Conservation (phyloP, 1,139 yeast genomes). For the Pichia sp. region DNA sequence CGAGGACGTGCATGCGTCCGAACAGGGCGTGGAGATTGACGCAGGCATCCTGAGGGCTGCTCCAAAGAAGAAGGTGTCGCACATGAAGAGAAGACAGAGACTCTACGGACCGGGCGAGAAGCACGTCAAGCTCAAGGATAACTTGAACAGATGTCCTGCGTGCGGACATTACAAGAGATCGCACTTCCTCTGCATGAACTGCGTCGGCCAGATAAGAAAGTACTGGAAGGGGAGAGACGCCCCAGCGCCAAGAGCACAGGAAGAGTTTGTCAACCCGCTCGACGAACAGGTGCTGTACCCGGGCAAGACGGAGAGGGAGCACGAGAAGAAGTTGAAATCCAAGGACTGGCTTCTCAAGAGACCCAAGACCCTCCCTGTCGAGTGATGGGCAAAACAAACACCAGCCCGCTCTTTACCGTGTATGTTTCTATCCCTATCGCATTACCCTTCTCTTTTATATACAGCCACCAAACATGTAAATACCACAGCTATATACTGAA, state of each 20-base stretch:
- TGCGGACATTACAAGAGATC: conserved; percentile 91
- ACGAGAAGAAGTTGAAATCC: conserved; percentile 45
- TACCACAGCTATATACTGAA: background rate
- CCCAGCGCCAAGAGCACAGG: conserved; percentile 33
- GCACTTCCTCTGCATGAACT: conserved; percentile 88
- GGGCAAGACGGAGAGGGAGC: conserved; percentile 56
- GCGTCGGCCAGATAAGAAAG: conserved; percentile 74
- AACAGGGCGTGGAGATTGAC: conserved; percentile 30
- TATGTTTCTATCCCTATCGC: background rate
- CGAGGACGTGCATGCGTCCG: conserved; percentile 6
- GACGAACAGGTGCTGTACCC: conserved; percentile 73
- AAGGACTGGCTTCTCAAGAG: conserved; percentile 66
- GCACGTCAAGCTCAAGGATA: conserved; percentile 69
- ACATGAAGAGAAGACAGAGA: conserved; percentile 77
- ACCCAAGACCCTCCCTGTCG: conserved; percentile 51
- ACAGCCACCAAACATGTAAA: background rate
- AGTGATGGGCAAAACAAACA: conserved; percentile 19
- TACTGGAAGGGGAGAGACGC: conserved; percentile 57
- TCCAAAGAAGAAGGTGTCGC: conserved; percentile 90
- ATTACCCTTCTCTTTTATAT: background rate
- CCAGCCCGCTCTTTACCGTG: too few species aligned
- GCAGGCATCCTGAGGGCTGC: conserved; percentile 78
- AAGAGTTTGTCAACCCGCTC: conserved; percentile 50
- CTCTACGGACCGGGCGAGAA: conserved; percentile 79
- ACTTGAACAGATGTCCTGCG: conserved; percentile 86